Evolutionary conservation across 2,329 filamentous ascomycete genomes (phyloP).

Genomic region (Sporothrix globosa): DNA sequence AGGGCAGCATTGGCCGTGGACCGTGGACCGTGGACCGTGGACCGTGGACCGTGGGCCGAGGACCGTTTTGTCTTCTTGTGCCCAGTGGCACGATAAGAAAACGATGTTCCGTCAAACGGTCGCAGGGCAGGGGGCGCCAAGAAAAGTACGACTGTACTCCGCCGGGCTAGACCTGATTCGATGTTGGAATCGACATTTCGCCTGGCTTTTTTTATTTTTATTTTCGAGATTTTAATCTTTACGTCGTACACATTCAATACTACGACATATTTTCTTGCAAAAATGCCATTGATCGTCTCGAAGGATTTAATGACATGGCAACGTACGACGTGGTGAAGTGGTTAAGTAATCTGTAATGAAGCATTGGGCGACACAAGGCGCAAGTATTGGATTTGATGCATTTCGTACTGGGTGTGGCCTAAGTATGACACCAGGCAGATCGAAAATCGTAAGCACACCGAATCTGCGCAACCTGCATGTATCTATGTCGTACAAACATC

Average conservation of each 20-base stretch:
- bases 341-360: too few relatives aligned
- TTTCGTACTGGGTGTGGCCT: too few relatives aligned
- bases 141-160: slow-evolving; percentile 2
- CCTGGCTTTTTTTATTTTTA: background rate
- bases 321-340: too few relatives aligned
- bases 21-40: too few relatives aligned
- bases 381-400: too few relatives aligned
- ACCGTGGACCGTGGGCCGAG: too few relatives aligned
- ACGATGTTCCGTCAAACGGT: background rate
- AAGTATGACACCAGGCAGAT: background rate
- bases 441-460: background rate
- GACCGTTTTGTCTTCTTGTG: background rate
- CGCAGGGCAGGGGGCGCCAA: background rate
- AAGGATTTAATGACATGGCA: too few relatives aligned
- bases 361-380: too few relatives aligned
- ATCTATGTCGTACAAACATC: background rate
- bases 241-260: too few relatives aligned
- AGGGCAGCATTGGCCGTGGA: slow-evolving; percentile 8
- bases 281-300: too few relatives aligned
- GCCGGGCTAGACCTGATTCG: background rate
- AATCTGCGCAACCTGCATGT: background rate
- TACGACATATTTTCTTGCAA: too few relatives aligned
- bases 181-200: background rate
- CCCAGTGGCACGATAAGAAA: slow-evolving; percentile 6
- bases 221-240: background rate